These are phyloP conservation scores for Leccinellum rugosiceps DNA, from an alignment of 768 basidiomycete genomes.

Conservation along the genomic window DNA sequence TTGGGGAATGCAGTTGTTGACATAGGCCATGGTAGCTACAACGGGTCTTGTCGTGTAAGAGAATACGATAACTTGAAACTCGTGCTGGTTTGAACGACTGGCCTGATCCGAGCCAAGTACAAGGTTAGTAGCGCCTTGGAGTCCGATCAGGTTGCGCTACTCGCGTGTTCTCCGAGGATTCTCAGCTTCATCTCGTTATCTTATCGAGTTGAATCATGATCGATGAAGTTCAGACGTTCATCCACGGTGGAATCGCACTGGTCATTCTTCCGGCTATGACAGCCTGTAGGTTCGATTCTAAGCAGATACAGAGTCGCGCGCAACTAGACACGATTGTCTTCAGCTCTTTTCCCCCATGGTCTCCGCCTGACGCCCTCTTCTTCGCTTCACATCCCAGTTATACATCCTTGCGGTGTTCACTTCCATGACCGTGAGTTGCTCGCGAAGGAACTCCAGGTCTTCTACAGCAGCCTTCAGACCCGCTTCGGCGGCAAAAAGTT, in stretches of 20 bases:
- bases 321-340: neutral
- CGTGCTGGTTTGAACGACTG: too few species aligned
- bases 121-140: neutral
- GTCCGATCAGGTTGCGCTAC: neutral
- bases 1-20: constrained; percentile 15
- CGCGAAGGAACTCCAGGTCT: constrained; percentile 89
- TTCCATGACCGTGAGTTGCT: constrained; percentile 97
- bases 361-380: constrained; percentile 53
- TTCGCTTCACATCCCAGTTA: constrained; percentile 90
- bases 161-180: too few species aligned
- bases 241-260: neutral
- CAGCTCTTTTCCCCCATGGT: constrained; percentile 13
- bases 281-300: neutral
- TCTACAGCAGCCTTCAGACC: constrained; percentile 69
- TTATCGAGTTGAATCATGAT: neutral
- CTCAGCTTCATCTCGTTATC: neutral
- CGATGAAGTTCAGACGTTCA: neutral
- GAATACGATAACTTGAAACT: too few species aligned
- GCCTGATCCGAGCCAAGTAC: neutral
- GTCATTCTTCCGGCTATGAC: neutral
- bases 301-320: neutral
- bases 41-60: neutral
- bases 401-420: constrained; percentile 93
- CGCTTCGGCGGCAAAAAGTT: constrained; percentile 68
- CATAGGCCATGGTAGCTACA: constrained; percentile 13